A percentile compares a stretch with the other conserved stretches of the same genome.
Evolutionary conservation across 2,329 filamentous ascomycete species (phyloP).

Genomic region (Rosellinia necatrix): DNA sequence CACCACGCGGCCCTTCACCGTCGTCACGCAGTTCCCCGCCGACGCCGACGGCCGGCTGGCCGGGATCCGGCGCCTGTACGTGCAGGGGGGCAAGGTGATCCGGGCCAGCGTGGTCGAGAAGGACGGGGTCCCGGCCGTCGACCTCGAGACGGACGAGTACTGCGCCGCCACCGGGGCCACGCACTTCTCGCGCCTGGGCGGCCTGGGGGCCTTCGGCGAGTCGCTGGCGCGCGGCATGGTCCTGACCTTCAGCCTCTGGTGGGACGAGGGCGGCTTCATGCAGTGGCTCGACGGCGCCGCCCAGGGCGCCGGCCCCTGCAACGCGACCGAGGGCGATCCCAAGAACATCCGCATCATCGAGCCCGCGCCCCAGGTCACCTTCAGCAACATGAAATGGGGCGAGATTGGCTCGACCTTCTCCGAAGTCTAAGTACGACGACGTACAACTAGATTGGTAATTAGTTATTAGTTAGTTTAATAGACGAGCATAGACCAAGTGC

Average conservation of each 20-base stretch:
- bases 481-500: background rate
- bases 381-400: slow-evolving; percentile 61
- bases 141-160: slow-evolving; percentile 40
- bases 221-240: slow-evolving; percentile 53
- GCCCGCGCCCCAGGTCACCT: slow-evolving; percentile 55
- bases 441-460: background rate
- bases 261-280: slow-evolving; percentile 55
- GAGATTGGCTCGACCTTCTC: slow-evolving; percentile 56
- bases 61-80: slow-evolving; percentile 43
- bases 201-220: slow-evolving; percentile 49
- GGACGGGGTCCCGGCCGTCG: slow-evolving; percentile 39
- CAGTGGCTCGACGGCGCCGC: slow-evolving; percentile 58
- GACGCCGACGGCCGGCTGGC: slow-evolving; percentile 38
- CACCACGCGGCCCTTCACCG: slow-evolving; percentile 43
- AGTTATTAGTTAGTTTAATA: background rate
- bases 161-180: slow-evolving; percentile 42
- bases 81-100: slow-evolving; percentile 44
- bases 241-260: slow-evolving; percentile 57
- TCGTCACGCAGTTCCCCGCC: slow-evolving; percentile 45
- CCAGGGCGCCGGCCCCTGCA: slow-evolving; percentile 55
- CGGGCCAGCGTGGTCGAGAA: slow-evolving; percentile 40
- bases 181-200: slow-evolving; percentile 45
- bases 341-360: slow-evolving; percentile 48
- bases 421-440: too few species aligned
- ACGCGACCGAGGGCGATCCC: slow-evolving; percentile 52